Evolutionary conservation across 2,329 filamentous ascomycete species (phyloP), one percentile per base, ranked within the genome.

Genomic region (Aspergillus pseudotamarii): DNA sequence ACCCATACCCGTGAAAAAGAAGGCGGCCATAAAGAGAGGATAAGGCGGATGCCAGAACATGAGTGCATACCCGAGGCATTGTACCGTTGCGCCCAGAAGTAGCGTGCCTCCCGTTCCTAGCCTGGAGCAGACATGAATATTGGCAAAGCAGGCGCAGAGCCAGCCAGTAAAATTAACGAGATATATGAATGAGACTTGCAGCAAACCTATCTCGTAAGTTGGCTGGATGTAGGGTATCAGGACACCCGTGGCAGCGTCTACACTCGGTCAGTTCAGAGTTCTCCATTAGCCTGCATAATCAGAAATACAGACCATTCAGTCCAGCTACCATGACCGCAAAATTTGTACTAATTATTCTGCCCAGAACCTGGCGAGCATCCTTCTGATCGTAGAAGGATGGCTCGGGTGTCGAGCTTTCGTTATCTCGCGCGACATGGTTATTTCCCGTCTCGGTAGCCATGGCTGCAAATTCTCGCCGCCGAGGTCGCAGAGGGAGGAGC

Each of bases 191-290:
- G 69, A 71, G 38, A 71, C 66, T 43, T 65, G 62, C 21, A 70
- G 53, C 23, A 71, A 67, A 41, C 65, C 63, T 45, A 71, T 65
- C 19, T 64, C 16, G 57, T 69, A 71, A 16, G 64, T 67, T 2
- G 68, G 68, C 53, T 69, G 68, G 45, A 71, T 66, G 51, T 71
- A 71, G 10, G 69, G 69, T 41, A 71, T 71, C 26, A 70, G 62
- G 23, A 69, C 67, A 6, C 69, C 69, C n/a, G 66, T 65, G 16
- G 66, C 63, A 30, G 69, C 67, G 21, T 71, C 69, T 71, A 32
- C 19, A 30, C 48, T 54, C 12, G 21, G 51, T 62, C 26, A 62
- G 36, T 26, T 21, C 5, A 19, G 8, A 34, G n/a, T 36, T 14
- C n/a, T 2, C 19, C 19, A 12, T 36, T 23, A 38, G 11, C 19